These are phyloP conservation scores for Fomitiporia mediterranea DNA, from an alignment of 1,284 basidiomycete species.

Conservation along the genomic window DNA sequence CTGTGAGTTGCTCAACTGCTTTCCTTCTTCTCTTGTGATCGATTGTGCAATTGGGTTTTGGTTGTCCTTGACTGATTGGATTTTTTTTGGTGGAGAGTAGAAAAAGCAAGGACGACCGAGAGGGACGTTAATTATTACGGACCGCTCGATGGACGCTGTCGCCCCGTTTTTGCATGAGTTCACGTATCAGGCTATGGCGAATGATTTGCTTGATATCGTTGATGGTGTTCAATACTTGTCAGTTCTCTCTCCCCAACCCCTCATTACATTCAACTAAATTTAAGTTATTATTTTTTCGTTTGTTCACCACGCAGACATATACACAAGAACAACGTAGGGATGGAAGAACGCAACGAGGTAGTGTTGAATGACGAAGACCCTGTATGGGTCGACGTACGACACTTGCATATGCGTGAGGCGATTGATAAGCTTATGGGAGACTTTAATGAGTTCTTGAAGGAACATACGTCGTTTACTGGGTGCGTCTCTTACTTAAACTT, in stretches of 20 bases:
- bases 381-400: constrained; percentile 90
- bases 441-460: constrained; percentile 90
- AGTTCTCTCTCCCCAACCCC: constrained; percentile 29
- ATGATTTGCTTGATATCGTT: constrained; percentile 87
- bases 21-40: constrained; percentile 3
- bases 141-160: constrained; percentile 90
- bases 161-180: constrained; percentile 96
- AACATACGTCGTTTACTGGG: constrained; percentile 90
- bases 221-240: constrained; percentile 85
- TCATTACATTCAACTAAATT: no score
- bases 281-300: no score
- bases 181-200: constrained; percentile 98
- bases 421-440: constrained; percentile 95
- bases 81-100: constrained; percentile 43
- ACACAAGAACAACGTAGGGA: constrained; percentile 63
- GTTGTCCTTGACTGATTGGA: neutral
- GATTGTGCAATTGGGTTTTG: neutral
- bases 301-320: constrained; percentile 72
- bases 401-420: constrained; percentile 98
- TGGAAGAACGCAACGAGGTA: constrained; percentile 82
- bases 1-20: constrained; percentile 49
- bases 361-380: constrained; percentile 81
- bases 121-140: constrained; percentile 86
- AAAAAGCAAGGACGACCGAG: constrained; percentile 68
- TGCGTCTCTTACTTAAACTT: constrained; percentile 32